Conservation (phyloP, 2,329 filamentous ascomycete species). For the Endothia cerciana region DNA sequence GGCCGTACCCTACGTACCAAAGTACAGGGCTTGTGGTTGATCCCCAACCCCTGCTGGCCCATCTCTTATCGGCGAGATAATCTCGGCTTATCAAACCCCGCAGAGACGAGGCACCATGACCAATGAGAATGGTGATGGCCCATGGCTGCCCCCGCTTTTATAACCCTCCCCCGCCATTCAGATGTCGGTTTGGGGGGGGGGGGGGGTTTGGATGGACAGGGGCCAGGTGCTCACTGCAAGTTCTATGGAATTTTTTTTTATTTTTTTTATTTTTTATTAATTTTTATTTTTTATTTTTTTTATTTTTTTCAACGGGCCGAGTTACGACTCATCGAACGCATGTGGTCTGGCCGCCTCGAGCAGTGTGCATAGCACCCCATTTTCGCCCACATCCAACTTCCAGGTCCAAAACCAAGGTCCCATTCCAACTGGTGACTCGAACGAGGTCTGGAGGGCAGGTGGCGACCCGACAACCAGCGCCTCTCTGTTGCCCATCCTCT, state of each 20-base stretch:
- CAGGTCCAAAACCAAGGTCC: neutral
- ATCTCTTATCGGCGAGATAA: conserved; percentile 14
- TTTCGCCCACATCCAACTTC: neutral
- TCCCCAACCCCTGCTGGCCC: neutral
- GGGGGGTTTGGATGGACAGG: too few species aligned
- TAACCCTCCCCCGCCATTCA: conserved; percentile 23
- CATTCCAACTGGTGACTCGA: neutral
- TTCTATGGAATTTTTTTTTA: conserved; percentile 19
- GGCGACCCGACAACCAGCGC: neutral
- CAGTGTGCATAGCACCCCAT: neutral
- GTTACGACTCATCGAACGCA: neutral
- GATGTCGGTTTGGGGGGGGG: too few species aligned
- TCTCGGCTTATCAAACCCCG: conserved; percentile 14
- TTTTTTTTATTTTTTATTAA: neutral
- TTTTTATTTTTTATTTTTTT: neutral
- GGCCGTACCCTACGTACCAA: too few species aligned
- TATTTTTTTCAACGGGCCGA: conserved; percentile 1
- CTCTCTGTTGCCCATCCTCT: neutral
- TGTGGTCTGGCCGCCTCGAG: neutral
- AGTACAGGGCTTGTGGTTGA: neutral
- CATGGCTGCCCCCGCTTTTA: conserved; percentile 20
- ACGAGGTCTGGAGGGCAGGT: conserved; percentile 5
- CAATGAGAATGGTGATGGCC: conserved; percentile 9
- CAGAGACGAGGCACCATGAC: neutral
- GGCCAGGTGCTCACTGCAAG: conserved; percentile 23